These are phyloP conservation scores for Graphiopsis chlorocephala DNA, from an alignment of 2,329 filamentous ascomycete species.

Conservation along the genomic window DNA sequence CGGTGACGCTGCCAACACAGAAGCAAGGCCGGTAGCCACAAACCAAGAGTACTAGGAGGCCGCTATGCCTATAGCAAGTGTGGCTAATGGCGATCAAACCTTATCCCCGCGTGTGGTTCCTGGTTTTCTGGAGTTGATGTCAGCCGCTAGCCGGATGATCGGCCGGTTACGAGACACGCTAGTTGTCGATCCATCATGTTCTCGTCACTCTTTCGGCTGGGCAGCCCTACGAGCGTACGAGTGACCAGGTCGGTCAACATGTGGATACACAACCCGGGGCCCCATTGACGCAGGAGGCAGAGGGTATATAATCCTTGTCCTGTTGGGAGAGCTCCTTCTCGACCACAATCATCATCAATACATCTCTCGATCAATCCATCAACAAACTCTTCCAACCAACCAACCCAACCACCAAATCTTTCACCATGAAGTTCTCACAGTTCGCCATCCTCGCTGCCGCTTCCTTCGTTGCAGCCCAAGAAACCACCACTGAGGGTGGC, in stretches of 20 bases:
- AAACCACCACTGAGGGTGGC: neutral
- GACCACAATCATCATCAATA: neutral
- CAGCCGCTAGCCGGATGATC: neutral
- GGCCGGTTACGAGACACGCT: neutral
- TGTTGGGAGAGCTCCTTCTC: neutral
- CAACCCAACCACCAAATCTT: neutral
- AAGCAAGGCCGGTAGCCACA: neutral
- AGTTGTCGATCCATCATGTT: neutral
- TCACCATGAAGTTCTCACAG: constrained; percentile 6
- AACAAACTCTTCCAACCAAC: neutral
- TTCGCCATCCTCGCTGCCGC: neutral
- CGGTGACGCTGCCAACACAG: neutral
- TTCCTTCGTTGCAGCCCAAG: constrained; percentile 1
- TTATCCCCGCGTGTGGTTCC: constrained; percentile 7
- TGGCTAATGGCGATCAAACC: constrained; percentile 3
- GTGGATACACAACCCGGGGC: neutral
- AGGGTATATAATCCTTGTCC: neutral
- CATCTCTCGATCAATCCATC: neutral
- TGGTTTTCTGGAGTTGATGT: neutral
- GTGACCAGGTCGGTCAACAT: neutral
- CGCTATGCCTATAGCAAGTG: neutral
- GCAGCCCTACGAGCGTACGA: neutral
- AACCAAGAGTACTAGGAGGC: neutral
- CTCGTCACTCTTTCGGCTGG: neutral
- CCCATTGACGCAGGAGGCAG: neutral